phyloP scores from a whole-genome alignment of 805 yeast species.

The Diddensiella caesifluorescens region DNA sequence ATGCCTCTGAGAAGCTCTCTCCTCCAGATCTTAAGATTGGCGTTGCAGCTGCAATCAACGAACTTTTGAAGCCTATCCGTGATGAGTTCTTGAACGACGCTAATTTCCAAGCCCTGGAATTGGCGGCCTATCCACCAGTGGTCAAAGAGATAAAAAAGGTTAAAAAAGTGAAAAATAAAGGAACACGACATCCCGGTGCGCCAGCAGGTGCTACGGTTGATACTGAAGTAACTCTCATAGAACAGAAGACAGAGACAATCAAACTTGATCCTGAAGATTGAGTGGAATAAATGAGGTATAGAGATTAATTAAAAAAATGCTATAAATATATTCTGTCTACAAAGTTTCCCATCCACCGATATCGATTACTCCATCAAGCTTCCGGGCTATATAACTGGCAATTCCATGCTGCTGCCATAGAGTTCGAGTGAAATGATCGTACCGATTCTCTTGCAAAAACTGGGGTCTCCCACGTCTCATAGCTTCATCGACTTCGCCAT shows the following conservation, averaged over 20 bases:
- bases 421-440: conserved; percentile 57
- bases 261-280: conserved; percentile 16
- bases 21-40: conserved; percentile 95
- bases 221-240: conserved; percentile 6
- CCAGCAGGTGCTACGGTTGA: conserved; percentile 24
- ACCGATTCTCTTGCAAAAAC: conserved; percentile 54
- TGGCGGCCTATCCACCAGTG: conserved; percentile 76
- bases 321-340: conserved; percentile 29
- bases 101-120: conserved; percentile 71
- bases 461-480: conserved; percentile 66
- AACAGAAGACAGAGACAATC: conserved; percentile 21
- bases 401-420: conserved; percentile 78
- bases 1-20: conserved; percentile 64
- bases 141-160: conserved; percentile 62
- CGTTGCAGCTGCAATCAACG: conserved; percentile 79
- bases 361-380: conserved; percentile 72
- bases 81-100: conserved; percentile 53
- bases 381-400: conserved; percentile 70
- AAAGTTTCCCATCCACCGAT: conserved; percentile 95
- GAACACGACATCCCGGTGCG: conserved; percentile 79
- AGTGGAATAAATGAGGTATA: conserved; percentile 1
- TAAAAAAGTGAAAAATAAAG: conserved; percentile 75
- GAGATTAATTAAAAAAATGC: background rate
- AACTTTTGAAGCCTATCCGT: conserved; percentile 77
- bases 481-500: conserved; percentile 80